A percentile compares a stretch with the other conserved stretches of the same genome.
These are phyloP conservation scores for Fusarium sp. DNA, from an alignment of 2,329 filamentous ascomycete species.

Conservation along the genomic window DNA sequence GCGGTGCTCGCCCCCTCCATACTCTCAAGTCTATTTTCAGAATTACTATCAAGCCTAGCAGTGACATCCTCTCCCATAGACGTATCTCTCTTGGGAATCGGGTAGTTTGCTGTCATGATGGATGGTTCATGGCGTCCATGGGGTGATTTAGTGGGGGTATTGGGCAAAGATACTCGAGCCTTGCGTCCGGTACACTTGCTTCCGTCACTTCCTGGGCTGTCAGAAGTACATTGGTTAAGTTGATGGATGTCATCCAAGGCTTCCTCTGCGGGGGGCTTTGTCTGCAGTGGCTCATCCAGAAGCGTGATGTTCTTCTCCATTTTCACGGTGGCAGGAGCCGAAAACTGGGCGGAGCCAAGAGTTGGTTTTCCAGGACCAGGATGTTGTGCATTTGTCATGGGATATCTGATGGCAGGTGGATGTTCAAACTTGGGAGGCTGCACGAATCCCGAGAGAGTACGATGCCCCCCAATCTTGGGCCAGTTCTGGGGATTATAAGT, in stretches of 20 bases:
- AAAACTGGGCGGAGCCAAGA: neutral
- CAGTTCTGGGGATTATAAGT: conserved; percentile 10
- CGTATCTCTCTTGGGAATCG: neutral
- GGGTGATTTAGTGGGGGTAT: conserved; percentile 18
- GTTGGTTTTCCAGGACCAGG: neutral
- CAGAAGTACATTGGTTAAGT: neutral
- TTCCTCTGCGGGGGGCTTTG: conserved; percentile 51
- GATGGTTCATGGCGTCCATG: neutral
- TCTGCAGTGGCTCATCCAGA: conserved; percentile 37
- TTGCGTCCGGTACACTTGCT: conserved; percentile 18
- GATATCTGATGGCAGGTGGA: conserved; percentile 6
- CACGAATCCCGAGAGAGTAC: conserved; percentile 13
- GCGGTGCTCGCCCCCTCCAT: neutral
- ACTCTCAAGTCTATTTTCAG: neutral
- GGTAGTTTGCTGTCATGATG: neutral
- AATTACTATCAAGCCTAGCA: neutral
- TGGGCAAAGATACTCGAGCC: conserved; percentile 45
- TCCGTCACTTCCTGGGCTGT: conserved; percentile 21
- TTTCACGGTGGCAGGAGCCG: neutral
- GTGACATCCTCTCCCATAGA: neutral
- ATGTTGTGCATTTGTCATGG: conserved; percentile 3
- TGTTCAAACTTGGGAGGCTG: conserved; percentile 9
- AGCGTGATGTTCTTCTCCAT: neutral
- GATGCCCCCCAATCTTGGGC: conserved; percentile 19
- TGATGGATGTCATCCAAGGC: conserved; percentile 27